Evolutionary conservation across 78 protist species (phyloP), one percentile per base, ranked within the genome.

Genomic region (Dictyostelium capitatum): DNA sequence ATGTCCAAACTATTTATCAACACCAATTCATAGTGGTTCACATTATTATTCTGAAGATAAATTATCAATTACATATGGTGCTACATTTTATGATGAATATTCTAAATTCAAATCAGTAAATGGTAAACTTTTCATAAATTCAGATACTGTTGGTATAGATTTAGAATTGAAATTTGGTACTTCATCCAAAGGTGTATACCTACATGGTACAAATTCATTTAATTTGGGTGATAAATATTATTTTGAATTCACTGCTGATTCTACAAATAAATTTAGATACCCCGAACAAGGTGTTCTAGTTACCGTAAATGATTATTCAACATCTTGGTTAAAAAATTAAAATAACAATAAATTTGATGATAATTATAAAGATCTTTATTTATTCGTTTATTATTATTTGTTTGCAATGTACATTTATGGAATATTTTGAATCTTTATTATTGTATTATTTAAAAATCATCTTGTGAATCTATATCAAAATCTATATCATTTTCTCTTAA

Each of bases 401-500:
- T 37, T 37, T 37, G 43, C 43, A 37, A 37, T 37, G 43, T 37
- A 37, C 43, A 37, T 37, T 37, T 37, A 2, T 37, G 1, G 43
- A 37, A 37, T 37, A 37, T 37, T 37, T 37, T 37, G 43, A 37
- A 37, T 37, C 43, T 37, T 37, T 37, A 3, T 19, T 12, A 3
- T 17, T 54, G 28, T 54, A 19, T 17, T 54, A 54, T 12, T 69
- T 67, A 82, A 23, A 82, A 83, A 73, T 69, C 69, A 8, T 59
- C 82, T 15, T 80, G 37, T 20, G 80, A 62, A 28, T 83, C 91
- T 20, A 83, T 50, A 43, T 83, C 91, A 56, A 83, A 83, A 41
- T 51, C 80, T 11, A 83, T 41, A 73, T 83, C 91, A 25, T 79
- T 53, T 51, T 56, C 91, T 72, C 75, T 83, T 30, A 83, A 28